Evolutionary conservation across 805 yeast species (phyloP).

Genomic region (Millerozyma miso): DNA sequence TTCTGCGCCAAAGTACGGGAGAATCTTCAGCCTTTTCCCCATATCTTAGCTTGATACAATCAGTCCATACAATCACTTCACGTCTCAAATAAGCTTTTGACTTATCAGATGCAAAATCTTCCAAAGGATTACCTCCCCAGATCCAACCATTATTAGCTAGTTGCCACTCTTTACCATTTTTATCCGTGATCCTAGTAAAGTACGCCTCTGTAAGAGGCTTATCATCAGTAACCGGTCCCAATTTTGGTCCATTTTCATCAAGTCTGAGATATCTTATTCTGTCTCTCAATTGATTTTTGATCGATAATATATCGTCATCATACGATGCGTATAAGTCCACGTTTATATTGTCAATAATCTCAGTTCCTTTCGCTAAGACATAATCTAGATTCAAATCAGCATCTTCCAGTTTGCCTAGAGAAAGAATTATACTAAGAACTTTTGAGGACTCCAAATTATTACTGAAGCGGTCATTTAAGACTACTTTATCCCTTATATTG

Average conservation of each 20-base stretch:
- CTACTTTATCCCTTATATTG: constrained; percentile 38
- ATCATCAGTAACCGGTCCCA: constrained; percentile 53
- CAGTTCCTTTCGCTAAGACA: constrained; percentile 34
- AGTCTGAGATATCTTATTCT: constrained; percentile 74
- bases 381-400: constrained; percentile 21
- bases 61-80: constrained; percentile 97
- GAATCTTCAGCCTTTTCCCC: constrained; percentile 77
- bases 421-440: constrained; percentile 49
- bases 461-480: constrained; percentile 46
- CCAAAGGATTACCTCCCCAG: constrained; percentile 93
- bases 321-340: constrained; percentile 65
- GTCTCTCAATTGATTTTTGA: constrained; percentile 66
- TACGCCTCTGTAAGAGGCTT: constrained; percentile 79
- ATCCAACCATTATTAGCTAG: constrained; percentile 98
- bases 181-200: constrained; percentile 65
- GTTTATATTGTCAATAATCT: constrained; percentile 74
- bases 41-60: constrained; percentile 88
- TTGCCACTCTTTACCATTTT: constrained; percentile 55
- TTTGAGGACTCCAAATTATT: constrained; percentile 49
- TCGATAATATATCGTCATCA: constrained; percentile 66
- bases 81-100: constrained; percentile 82
- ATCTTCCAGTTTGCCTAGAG: constrained; percentile 14
- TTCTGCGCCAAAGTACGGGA: constrained; percentile 84
- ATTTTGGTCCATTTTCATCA: constrained; percentile 75
- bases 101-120: constrained; percentile 82